A percentile compares a stretch with the other conserved stretches of the same genome.
phyloP scores from a whole-genome alignment of 208 protist genomes.

The Trypanosoma rangeli region DNA sequence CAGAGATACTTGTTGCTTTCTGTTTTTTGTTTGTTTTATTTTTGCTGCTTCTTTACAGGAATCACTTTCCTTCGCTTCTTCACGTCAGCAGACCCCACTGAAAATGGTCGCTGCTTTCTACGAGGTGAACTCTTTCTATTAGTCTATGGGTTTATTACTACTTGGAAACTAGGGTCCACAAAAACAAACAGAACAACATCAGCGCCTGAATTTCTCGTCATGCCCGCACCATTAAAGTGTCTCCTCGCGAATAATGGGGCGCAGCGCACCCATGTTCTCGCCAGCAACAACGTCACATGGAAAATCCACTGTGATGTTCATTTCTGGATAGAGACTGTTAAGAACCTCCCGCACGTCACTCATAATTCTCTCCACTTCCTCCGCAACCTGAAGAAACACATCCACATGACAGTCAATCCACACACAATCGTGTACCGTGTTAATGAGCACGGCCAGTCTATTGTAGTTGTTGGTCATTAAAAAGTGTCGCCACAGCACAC shows the following conservation, averaged over 20 bases:
- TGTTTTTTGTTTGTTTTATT: no score
- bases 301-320: constrained; percentile 85
- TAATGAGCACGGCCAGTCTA: constrained; percentile 87
- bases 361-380: constrained; percentile 88
- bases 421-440: constrained; percentile 94
- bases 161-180: not conserved
- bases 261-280: constrained; percentile 83
- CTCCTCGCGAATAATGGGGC: constrained; percentile 74
- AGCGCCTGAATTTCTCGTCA: not conserved
- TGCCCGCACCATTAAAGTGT: constrained; percentile 36
- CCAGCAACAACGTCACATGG: constrained; percentile 88
- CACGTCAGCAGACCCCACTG: not conserved
- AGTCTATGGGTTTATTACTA: not conserved
- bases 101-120: not conserved
- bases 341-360: constrained; percentile 76
- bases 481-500: constrained; percentile 91
- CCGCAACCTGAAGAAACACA: constrained; percentile 72
- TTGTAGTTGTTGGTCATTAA: constrained; percentile 85
- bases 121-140: not conserved
- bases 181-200: constrained; percentile 8
- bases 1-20: not conserved
- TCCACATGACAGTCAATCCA: constrained; percentile 91
- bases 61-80: not conserved
- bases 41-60: not conserved
- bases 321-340: constrained; percentile 83